Conservation (phyloP, 2,329 filamentous ascomycete species). For the Kalaharituber pfeilii region DNA sequence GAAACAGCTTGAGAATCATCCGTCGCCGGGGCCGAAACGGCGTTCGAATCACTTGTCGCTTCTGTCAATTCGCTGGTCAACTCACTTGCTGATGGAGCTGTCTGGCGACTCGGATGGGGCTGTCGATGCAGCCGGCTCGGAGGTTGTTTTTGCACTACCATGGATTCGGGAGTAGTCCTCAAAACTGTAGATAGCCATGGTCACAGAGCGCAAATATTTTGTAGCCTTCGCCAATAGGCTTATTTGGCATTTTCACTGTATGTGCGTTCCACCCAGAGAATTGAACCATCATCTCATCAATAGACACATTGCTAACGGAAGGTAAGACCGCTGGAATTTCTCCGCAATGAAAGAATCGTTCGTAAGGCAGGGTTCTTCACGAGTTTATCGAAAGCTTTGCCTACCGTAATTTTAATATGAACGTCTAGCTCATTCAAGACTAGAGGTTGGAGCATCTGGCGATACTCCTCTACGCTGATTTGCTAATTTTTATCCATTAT, state of each 20-base stretch:
- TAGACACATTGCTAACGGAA: constrained; percentile 52
- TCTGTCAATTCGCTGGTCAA: too few species aligned
- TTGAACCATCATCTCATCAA: constrained; percentile 10
- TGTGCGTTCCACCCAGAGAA: neutral
- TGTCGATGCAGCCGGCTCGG: neutral
- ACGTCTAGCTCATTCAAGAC: constrained; percentile 86
- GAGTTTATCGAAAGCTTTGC: constrained; percentile 81
- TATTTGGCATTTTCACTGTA: constrained; percentile 7
- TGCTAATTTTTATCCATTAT: too few species aligned
- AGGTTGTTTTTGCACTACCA: neutral
- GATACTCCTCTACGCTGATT: constrained; percentile 22
- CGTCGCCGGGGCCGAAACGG: too few species aligned
- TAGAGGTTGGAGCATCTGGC: constrained; percentile 45
- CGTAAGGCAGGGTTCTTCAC: too few species aligned
- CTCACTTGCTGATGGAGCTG: too few species aligned
- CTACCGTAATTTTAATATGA: constrained; percentile 82
- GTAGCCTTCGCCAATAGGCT: constrained; percentile 7
- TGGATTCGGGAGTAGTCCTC: constrained; percentile 2
- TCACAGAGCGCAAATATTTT: constrained; percentile 8
- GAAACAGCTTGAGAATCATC: neutral
- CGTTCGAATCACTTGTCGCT: too few species aligned
- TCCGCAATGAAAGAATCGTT: too few species aligned
- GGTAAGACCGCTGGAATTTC: constrained; percentile 89
- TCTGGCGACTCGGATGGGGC: neutral
- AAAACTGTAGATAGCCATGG: constrained; percentile 7